Conservation (phyloP, 2,329 filamentous ascomycete genomes). For the Xylariales sp. region DNA sequence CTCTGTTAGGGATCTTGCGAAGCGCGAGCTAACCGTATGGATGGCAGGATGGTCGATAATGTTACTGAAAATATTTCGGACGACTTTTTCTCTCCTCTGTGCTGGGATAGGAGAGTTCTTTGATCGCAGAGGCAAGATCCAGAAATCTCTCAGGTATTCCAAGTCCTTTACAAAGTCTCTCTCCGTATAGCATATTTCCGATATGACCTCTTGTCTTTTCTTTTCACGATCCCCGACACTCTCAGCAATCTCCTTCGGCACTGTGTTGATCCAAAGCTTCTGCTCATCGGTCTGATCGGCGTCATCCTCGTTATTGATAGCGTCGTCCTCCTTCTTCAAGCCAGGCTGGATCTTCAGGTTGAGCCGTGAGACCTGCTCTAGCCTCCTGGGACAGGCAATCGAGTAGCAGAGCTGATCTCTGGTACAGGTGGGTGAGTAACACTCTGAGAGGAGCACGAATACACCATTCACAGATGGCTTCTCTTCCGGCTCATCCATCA, state of each 20-base stretch:
- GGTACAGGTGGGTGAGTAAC: constrained; percentile 96
- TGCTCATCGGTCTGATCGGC: constrained; percentile 84
- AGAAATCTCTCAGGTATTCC: constrained; percentile 96
- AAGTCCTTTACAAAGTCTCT: constrained; percentile 98
- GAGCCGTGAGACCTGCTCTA: constrained; percentile 91
- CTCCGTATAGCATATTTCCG: constrained; percentile 97
- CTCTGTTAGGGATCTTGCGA: constrained; percentile 83
- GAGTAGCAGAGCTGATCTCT: constrained; percentile 95
- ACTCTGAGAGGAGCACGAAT: constrained; percentile 93
- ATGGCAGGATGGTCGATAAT: constrained; percentile 80
- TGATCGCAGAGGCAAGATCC: constrained; percentile 87
- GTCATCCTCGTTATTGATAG: constrained; percentile 70
- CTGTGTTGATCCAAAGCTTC: constrained; percentile 98
- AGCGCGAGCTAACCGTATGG: constrained; percentile 81
- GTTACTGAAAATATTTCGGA: constrained; percentile 92
- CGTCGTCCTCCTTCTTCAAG: constrained; percentile 61
- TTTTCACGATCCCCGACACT: constrained; percentile 86
- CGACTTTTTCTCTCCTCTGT: constrained; percentile 81
- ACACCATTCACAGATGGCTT: constrained; percentile 81
- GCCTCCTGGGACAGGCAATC: constrained; percentile 86
- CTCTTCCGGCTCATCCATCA: constrained; percentile 78
- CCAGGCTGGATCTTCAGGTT: constrained; percentile 92
- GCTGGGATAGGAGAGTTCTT: constrained; percentile 84
- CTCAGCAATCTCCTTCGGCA: constrained; percentile 90
- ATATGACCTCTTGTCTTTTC: constrained; percentile 97